phyloP scores from a whole-genome alignment of 768 basidiomycete species.

The Peribolospora baueri region DNA sequence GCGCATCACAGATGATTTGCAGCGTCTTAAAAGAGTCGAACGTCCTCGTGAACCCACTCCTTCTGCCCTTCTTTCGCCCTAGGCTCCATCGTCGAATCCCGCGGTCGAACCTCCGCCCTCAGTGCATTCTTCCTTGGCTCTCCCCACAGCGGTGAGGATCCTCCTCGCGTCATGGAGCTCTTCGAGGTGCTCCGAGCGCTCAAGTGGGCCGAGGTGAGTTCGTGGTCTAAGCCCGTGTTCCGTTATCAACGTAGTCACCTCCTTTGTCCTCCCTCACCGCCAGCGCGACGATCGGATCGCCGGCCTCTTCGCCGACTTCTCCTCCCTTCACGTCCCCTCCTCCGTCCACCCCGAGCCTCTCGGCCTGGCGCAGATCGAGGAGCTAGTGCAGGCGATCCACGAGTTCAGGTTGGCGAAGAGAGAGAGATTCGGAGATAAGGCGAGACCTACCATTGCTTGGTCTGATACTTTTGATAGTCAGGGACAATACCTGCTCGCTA shows the following conservation, averaged over 20 bases:
- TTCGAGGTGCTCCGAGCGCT: slow-evolving; percentile 14
- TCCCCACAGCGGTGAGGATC: slow-evolving; percentile 10
- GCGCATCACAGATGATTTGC: slow-evolving; percentile 8
- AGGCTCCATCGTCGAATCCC: neutral
- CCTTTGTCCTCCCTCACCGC: neutral
- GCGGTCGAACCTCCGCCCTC: neutral
- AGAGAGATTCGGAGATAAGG: slow-evolving; percentile 6
- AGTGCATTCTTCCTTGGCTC: slow-evolving; percentile 10
- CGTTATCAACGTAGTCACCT: neutral
- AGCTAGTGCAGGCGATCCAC: slow-evolving; percentile 12
- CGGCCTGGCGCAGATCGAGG: slow-evolving; percentile 15
- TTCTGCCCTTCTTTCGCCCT: neutral
- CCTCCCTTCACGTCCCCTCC: slow-evolving; percentile 2
- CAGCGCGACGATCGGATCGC: slow-evolving; percentile 1
- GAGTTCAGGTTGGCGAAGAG: slow-evolving; percentile 10
- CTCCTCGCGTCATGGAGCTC: slow-evolving; percentile 12
- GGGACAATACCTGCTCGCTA: slow-evolving; percentile 13
- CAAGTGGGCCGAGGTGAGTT: slow-evolving; percentile 12
- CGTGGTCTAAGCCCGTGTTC: neutral
- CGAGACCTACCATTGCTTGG: slow-evolving; percentile 11
- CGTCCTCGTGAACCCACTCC: neutral
- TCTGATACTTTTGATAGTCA: slow-evolving; percentile 13
- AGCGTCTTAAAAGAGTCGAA: slow-evolving; percentile 5
- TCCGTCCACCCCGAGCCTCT: slow-evolving; percentile 6
- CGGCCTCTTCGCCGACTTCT: slow-evolving; percentile 16